A percentile compares a stretch with the other conserved stretches of the same genome.
phyloP scores from a whole-genome alignment of 768 basidiomycete genomes.

The Dacryopinax primogenitus region DNA sequence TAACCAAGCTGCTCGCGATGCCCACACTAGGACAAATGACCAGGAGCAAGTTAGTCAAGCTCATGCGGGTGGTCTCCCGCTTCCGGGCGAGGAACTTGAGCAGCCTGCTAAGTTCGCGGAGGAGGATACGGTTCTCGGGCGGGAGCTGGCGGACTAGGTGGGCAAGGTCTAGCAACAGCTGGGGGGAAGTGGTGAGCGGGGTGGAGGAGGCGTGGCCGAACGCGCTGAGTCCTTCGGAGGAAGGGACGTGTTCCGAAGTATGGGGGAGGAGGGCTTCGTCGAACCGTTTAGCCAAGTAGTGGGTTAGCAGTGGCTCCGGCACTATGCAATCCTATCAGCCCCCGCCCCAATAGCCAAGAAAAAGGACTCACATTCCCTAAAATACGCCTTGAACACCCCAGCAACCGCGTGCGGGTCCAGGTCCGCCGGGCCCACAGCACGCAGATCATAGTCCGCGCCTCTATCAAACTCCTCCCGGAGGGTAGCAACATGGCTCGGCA shows the following conservation, averaged over 20 bases:
- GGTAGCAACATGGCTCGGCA: conserved; percentile 64
- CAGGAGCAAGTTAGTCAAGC: conserved; percentile 71
- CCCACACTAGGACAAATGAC: conserved; percentile 79
- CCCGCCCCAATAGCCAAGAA: conserved; percentile 10
- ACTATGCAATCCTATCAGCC: conserved; percentile 37
- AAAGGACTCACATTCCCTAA: conserved; percentile 69
- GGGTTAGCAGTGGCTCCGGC: conserved; percentile 74
- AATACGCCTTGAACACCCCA: conserved; percentile 80
- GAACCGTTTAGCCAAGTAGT: conserved; percentile 55
- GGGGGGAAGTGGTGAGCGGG: conserved; percentile 47
- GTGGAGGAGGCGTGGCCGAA: conserved; percentile 42
- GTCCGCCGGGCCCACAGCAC: conserved; percentile 65
- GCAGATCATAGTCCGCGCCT: conserved; percentile 78
- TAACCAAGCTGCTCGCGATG: conserved; percentile 29
- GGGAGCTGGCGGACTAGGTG: conserved; percentile 59
- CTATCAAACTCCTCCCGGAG: conserved; percentile 72
- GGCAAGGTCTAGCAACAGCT: conserved; percentile 45
- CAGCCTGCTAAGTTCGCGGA: conserved; percentile 67
- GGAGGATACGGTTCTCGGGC: conserved; percentile 67
- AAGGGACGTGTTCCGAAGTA: conserved; percentile 19
- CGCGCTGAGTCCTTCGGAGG: conserved; percentile 6
- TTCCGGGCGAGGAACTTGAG: conserved; percentile 60
- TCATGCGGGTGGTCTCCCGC: conserved; percentile 76
- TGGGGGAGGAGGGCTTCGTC: conserved; percentile 60
- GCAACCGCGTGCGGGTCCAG: conserved; percentile 91